These are phyloP conservation scores for Termitomyces sp. DNA, from an alignment of 1,284 basidiomycete genomes.

Conservation along the genomic window DNA sequence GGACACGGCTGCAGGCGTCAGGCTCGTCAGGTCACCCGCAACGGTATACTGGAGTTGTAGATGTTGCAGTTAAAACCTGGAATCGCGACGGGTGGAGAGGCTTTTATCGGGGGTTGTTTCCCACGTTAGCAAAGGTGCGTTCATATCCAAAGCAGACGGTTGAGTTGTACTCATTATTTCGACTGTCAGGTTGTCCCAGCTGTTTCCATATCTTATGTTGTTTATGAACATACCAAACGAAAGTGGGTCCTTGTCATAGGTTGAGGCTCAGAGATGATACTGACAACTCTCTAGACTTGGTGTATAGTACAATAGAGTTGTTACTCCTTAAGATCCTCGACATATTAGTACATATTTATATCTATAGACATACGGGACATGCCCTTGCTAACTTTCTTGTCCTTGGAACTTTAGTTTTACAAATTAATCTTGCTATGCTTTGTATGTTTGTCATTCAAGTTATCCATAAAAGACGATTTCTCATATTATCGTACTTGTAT, in stretches of 20 bases:
- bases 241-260: constrained; percentile 41
- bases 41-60: constrained; percentile 81
- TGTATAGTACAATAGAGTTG: constrained; percentile 27
- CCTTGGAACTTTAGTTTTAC: neutral
- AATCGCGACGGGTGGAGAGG: constrained; percentile 87
- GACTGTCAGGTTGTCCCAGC: constrained; percentile 76
- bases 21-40: constrained; percentile 92
- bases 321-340: constrained; percentile 7
- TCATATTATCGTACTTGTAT: constrained; percentile 15
- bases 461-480: constrained; percentile 10
- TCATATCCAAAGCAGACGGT: neutral
- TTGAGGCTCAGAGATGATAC: neutral
- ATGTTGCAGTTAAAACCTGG: constrained; percentile 83
- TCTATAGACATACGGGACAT: constrained; percentile 9
- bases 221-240: constrained; percentile 79
- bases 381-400: neutral
- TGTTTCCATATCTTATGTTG: constrained; percentile 92
- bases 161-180: neutral
- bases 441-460: constrained; percentile 4
- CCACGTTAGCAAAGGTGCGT: constrained; percentile 84
- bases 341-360: neutral
- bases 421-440: constrained; percentile 6
- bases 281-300: constrained; percentile 32
- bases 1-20: constrained; percentile 93
- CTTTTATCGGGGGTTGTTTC: constrained; percentile 91